These are phyloP conservation scores for Camellia lanceoleosa DNA, from an alignment of 148 eudicot species.

Conservation along the genomic window DNA sequence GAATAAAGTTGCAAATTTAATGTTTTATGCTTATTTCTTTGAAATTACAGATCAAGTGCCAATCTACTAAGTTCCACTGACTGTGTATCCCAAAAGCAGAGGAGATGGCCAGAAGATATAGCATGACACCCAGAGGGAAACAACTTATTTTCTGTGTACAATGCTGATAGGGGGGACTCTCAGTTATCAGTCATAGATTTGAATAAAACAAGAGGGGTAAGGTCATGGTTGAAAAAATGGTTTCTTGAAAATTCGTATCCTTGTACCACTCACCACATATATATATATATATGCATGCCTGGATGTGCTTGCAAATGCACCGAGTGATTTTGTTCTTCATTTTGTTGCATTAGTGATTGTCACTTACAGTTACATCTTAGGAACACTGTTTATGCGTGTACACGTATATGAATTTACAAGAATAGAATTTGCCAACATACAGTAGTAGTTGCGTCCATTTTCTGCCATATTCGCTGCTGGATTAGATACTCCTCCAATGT, in stretches of 20 bases:
- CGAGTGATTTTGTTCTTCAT: background rate
- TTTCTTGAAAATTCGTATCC: constrained; percentile 13
- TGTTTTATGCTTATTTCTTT: constrained; percentile 9
- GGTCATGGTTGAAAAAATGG: background rate
- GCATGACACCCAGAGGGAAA: constrained; percentile 96
- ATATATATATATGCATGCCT: background rate
- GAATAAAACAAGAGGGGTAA: constrained; percentile 65
- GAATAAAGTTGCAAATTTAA: background rate
- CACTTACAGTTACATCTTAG: background rate
- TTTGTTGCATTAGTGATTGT: background rate
- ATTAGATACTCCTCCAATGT: background rate
- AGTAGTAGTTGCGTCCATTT: background rate
- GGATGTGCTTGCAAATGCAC: constrained; percentile 12
- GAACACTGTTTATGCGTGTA: background rate
- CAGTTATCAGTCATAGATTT: constrained; percentile 77
- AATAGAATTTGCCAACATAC: background rate
- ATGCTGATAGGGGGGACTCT: constrained; percentile 88
- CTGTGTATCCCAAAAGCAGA: constrained; percentile 64
- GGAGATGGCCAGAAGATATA: constrained; percentile 99
- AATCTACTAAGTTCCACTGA: constrained; percentile 66
- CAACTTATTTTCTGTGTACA: constrained; percentile 64
- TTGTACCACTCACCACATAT: background rate
- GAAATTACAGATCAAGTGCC: constrained; percentile 71
- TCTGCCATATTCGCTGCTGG: background rate
- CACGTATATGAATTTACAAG: background rate